phyloP scores from a whole-genome alignment of 768 basidiomycete species.

The Serendipita indica region DNA sequence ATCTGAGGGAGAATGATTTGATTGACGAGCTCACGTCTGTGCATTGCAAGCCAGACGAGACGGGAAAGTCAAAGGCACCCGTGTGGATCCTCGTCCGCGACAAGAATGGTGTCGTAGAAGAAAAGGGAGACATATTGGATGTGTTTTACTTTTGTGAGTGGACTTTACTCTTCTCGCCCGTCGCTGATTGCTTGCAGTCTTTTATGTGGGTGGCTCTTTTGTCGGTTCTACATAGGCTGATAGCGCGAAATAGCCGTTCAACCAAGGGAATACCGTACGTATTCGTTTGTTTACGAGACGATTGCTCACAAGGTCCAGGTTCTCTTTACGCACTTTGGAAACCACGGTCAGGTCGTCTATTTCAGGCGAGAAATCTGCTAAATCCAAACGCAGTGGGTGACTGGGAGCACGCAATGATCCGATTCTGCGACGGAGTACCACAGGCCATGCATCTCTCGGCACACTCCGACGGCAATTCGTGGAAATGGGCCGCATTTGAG shows the following conservation, averaged over 20 bases:
- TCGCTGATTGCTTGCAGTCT: background rate
- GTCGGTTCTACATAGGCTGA: background rate
- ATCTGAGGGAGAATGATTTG: background rate
- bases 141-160: slow-evolving; percentile 22
- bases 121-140: slow-evolving; percentile 20
- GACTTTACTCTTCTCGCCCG: background rate
- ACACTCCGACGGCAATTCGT: slow-evolving; percentile 21
- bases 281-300: background rate
- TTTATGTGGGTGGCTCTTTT: no score
- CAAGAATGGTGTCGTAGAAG: slow-evolving; percentile 22
- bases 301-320: no score
- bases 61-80: slow-evolving; percentile 16
- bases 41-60: slow-evolving; percentile 5
- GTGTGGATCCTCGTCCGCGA: slow-evolving; percentile 19
- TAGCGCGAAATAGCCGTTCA: slow-evolving; percentile 19
- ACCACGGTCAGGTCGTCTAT: no score
- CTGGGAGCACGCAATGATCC: slow-evolving; percentile 26
- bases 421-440: slow-evolving; percentile 22
- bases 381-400: slow-evolving; percentile 24
- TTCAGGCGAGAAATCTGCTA: no score
- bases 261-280: slow-evolving; percentile 17
- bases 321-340: slow-evolving; percentile 19
- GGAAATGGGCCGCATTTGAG: slow-evolving; percentile 17
- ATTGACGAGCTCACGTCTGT: slow-evolving; percentile 1
- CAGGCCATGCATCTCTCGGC: slow-evolving; percentile 21